A percentile compares a stretch with the other conserved stretches of the same genome.
phyloP scores from a whole-genome alignment of 345 rosid genomes.

The Orychophragmus violaceus region DNA sequence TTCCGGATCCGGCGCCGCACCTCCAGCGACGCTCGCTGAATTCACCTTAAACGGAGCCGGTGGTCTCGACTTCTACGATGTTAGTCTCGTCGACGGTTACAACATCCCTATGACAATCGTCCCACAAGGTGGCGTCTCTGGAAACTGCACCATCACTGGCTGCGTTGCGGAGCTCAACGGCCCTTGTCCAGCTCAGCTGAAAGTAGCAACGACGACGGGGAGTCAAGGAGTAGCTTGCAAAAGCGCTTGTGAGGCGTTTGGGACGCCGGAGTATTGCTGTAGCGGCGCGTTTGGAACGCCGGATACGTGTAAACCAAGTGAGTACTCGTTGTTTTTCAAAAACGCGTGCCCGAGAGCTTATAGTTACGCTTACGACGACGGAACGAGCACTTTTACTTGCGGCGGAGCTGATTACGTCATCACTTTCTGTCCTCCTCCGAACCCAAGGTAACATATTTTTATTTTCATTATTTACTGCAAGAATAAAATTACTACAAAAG shows the following conservation, averaged over 20 bases:
- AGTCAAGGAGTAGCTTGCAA: constrained; percentile 45
- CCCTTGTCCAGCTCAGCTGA: constrained; percentile 48
- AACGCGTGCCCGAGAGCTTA: constrained; percentile 52
- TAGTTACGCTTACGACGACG: constrained; percentile 65
- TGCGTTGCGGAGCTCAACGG: constrained; percentile 51
- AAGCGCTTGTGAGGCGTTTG: constrained; percentile 61
- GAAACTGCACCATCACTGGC: constrained; percentile 45
- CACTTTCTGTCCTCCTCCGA: constrained; percentile 49
- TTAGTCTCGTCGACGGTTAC: constrained; percentile 70
- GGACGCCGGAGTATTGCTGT: constrained; percentile 54
- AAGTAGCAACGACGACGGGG: constrained; percentile 27
- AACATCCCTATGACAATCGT: constrained; percentile 53
- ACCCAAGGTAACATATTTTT: constrained; percentile 30
- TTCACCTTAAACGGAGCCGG: constrained; percentile 47
- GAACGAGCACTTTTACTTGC: constrained; percentile 55
- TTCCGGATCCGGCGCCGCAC: constrained; percentile 45
- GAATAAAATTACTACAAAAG: neutral
- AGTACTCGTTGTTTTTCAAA: constrained; percentile 52
- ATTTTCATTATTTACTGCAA: neutral
- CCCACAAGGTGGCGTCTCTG: constrained; percentile 42
- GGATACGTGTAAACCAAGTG: constrained; percentile 44
- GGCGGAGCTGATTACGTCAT: constrained; percentile 41
- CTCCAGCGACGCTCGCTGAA: constrained; percentile 57
- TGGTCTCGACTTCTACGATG: constrained; percentile 58
- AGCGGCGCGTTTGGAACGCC: constrained; percentile 52